Percentiles rank a stretch among this genome's conserved stretches.
phyloP scores from a whole-genome alignment of 129 eudicot species.

The Tagetes erecta region DNA sequence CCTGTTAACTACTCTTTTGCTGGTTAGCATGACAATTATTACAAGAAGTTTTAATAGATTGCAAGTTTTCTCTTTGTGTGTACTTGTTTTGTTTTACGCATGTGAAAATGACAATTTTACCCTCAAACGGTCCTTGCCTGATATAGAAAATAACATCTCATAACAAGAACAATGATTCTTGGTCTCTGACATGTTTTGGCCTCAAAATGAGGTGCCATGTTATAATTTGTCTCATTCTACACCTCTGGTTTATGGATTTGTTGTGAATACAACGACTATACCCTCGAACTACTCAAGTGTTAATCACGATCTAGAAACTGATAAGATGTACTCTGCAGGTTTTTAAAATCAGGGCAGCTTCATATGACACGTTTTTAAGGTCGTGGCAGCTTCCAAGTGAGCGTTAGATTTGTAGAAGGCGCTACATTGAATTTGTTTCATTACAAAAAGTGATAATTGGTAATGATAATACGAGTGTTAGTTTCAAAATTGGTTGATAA shows the following conservation, averaged over 20 bases:
- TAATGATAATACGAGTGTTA: slow-evolving; percentile 17
- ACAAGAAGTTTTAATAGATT: too few species aligned
- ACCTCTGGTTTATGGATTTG: not conserved
- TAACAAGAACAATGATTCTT: too few species aligned
- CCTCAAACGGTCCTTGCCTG: too few species aligned
- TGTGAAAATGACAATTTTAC: too few species aligned
- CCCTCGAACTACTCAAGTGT: not conserved
- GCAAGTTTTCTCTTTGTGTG: too few species aligned
- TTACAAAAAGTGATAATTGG: slow-evolving; percentile 12
- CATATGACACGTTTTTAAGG: slow-evolving; percentile 12
- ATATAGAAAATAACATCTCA: too few species aligned
- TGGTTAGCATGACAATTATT: not conserved
- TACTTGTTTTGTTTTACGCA: too few species aligned
- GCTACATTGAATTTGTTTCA: slow-evolving; percentile 1
- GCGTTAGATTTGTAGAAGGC: slow-evolving; percentile 25
- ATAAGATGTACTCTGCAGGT: slow-evolving; percentile 26
- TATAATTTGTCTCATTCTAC: not conserved
- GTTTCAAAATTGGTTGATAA: slow-evolving; percentile 13
- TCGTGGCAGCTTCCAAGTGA: slow-evolving; percentile 23
- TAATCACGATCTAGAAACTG: slow-evolving; percentile 8
- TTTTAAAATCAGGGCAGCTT: too few species aligned
- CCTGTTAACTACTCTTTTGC: not conserved
- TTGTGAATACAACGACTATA: slow-evolving; percentile 17
- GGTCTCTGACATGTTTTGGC: too few species aligned
- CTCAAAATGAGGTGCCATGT: too few species aligned